These are phyloP conservation scores for Ogataea hybrid DNA, from an alignment of 1,139 yeast genomes.

Conservation along the genomic window DNA sequence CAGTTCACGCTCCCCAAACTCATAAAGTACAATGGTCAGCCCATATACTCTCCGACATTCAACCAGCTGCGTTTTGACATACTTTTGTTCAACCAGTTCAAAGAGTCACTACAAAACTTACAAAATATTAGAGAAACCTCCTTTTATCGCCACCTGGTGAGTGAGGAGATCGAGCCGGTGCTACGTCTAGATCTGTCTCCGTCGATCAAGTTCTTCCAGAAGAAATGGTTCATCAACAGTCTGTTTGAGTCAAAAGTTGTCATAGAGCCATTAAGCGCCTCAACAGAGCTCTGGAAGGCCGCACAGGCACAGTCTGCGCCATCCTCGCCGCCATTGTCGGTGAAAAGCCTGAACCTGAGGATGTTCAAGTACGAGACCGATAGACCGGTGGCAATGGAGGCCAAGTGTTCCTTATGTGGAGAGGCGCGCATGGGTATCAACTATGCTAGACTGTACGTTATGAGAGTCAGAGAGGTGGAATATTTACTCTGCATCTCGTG, in stretches of 20 bases:
- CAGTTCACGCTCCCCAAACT: constrained; percentile 20
- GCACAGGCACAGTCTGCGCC: constrained; percentile 15
- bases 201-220: constrained; percentile 53
- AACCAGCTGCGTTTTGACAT: constrained; percentile 61
- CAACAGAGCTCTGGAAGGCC: constrained; percentile 63
- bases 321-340: constrained; percentile 12
- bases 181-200: constrained; percentile 59
- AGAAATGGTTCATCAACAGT: constrained; percentile 59
- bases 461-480: constrained; percentile 44
- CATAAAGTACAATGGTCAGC: constrained; percentile 22
- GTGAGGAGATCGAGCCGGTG: constrained; percentile 80
- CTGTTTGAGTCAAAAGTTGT: constrained; percentile 78
- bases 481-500: constrained; percentile 88
- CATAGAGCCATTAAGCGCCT: constrained; percentile 85
- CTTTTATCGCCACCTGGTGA: constrained; percentile 64
- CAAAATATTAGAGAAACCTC: constrained; percentile 42
- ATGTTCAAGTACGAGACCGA: constrained; percentile 22
- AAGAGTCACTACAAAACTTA: constrained; percentile 14
- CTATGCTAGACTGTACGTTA: constrained; percentile 72
- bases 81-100: constrained; percentile 30
- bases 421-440: constrained; percentile 67
- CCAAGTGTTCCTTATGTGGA: constrained; percentile 83
- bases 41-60: constrained; percentile 51
- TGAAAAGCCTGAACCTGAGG: constrained; percentile 13
- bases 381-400: constrained; percentile 67